Base-by-base conservation (phyloP, 2,329 filamentous ascomycete species). In the Coniochaeta sp. region DNA sequence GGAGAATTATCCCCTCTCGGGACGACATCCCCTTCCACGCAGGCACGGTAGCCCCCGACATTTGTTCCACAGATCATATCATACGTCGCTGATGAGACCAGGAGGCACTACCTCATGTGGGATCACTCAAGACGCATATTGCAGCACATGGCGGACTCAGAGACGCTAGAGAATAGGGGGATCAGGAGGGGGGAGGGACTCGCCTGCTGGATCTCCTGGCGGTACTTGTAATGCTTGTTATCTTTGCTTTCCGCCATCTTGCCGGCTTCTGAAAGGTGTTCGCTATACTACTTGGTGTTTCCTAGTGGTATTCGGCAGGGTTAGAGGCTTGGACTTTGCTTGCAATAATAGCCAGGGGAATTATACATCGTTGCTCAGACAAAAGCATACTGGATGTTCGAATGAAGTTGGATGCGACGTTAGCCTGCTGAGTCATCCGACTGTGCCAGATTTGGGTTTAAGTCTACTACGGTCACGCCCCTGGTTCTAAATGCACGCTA, bases 121-220 rank as follows among this genome's bases (percentile, higher is more conserved):
- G 38, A 40, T 17, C 4, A 6, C n/a, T 47, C 19, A 6, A 4
- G 19, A 24, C 2, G 14, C 42, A 52, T 52, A 30, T 17, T 52
- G 22, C 24, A 52, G 26, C 24, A 28, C 47, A 30, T 52, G 47
- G 47, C 47, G 42, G 42, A 52, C 22, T 26, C 5, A n/a, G 2
- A 17, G 9, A 40, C 59, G 17, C 19, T 16, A 55, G 3, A 34
- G 24, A 54, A 16, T 40, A 16, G 47, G 22, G 26, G 22, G 55
- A 28, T 7, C 34, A 36, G 10, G 5, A 5, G 30, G 30, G 19
- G 54, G 44, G 32, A 17, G 57, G 4, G 34, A 76, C 87, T 77
- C 73, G 93, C 90, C 89, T 96, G 93, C 77, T 96, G 95, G 77
- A 99, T 99, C 82, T 99, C 95, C 79, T 96, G 92, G 74, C 93